These are phyloP conservation scores for Microthlaspi erraticum DNA, from an alignment of 345 rosid genomes.

Conservation along the genomic window DNA sequence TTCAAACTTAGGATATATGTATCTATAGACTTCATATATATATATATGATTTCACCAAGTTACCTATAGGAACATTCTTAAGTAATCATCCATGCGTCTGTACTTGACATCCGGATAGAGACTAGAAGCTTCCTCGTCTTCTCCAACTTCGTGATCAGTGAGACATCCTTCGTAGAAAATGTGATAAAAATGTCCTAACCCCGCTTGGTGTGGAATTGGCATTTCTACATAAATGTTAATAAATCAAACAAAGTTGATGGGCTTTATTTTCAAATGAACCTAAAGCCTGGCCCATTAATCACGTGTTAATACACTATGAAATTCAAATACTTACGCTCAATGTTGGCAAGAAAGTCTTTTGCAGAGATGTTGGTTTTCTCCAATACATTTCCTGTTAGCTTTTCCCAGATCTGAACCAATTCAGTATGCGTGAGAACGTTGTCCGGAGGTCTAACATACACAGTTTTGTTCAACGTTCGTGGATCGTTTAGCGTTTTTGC, in stretches of 20 bases:
- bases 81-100: slow-evolving; percentile 68
- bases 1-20: slow-evolving; percentile 16
- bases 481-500: slow-evolving; percentile 75
- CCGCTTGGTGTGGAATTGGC: slow-evolving; percentile 65
- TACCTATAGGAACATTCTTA: slow-evolving; percentile 49
- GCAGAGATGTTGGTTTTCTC: slow-evolving; percentile 54
- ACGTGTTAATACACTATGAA: too few relatives aligned
- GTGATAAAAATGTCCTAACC: slow-evolving; percentile 83
- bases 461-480: slow-evolving; percentile 65
- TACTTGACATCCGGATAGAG: slow-evolving; percentile 81
- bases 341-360: slow-evolving; percentile 64
- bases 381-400: slow-evolving; percentile 51
- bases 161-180: slow-evolving; percentile 84
- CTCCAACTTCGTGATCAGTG: slow-evolving; percentile 66
- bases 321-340: slow-evolving; percentile 58
- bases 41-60: slow-evolving; percentile 7
- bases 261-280: not conserved
- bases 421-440: slow-evolving; percentile 67
- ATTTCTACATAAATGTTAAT: slow-evolving; percentile 43
- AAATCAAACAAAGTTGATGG: not conserved
- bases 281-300: slow-evolving; percentile 4
- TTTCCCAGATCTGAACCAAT: slow-evolving; percentile 74
- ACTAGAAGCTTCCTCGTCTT: slow-evolving; percentile 70
- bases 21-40: not conserved
- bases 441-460: slow-evolving; percentile 58